Conservation (phyloP, 139 green algal genomes). For the Chlamydomonas sphaeroides region DNA sequence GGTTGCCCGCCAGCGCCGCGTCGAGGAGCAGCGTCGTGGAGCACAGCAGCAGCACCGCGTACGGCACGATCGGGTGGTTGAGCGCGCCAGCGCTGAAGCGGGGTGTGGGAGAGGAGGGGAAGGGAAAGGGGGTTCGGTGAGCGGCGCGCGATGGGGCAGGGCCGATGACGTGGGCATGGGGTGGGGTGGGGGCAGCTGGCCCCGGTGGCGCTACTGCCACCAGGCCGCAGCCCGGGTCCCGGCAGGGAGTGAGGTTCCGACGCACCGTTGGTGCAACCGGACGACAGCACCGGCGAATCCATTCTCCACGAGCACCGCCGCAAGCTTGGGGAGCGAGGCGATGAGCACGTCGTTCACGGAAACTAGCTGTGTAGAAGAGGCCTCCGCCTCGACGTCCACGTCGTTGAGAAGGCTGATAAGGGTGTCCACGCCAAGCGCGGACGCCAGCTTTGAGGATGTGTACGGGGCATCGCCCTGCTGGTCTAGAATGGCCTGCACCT, state of each 20-base stretch:
- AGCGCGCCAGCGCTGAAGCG: neutral
- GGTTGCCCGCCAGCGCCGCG: neutral
- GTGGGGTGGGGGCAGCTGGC: no score
- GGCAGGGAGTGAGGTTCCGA: no score
- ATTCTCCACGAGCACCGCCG: neutral
- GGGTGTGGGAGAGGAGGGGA: neutral
- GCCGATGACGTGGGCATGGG: neutral
- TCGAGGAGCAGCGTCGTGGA: neutral
- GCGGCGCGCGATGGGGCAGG: neutral
- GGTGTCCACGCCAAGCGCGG: neutral
- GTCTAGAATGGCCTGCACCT: neutral
- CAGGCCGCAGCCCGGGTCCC: no score
- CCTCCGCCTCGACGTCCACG: neutral
- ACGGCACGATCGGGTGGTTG: neutral
- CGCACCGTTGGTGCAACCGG: neutral
- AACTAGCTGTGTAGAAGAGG: no score
- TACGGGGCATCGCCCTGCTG: neutral
- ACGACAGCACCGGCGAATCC: neutral
- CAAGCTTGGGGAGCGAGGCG: neutral
- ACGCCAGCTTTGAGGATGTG: neutral
- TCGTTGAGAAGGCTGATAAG: neutral
- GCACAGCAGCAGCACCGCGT: slow-evolving; percentile 17
- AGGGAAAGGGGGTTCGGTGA: neutral
- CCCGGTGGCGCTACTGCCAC: no score
- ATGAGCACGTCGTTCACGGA: neutral